phyloP scores from a whole-genome alignment of 768 basidiomycete genomes.

The Suillus sp. region DNA sequence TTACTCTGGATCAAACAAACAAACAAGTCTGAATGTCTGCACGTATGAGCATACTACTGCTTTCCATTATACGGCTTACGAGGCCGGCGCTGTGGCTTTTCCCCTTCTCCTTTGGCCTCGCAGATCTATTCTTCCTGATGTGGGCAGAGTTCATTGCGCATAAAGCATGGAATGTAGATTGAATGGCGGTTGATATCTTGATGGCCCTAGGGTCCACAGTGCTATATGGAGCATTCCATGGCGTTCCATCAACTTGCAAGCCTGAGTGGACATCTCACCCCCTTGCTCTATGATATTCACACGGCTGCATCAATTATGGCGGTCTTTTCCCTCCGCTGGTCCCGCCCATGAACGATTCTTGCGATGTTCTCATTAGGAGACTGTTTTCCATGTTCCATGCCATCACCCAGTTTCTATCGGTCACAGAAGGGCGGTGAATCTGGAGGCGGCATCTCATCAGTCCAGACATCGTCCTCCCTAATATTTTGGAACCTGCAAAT shows the following conservation, averaged over 20 bases:
- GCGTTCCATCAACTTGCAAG: conserved; percentile 11
- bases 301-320: conserved; percentile 9
- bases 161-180: conserved; percentile 11
- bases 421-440: background rate
- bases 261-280: background rate
- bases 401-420: background rate
- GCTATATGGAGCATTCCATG: conserved; percentile 1
- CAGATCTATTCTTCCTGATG: conserved; percentile 18
- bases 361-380: conserved; percentile 9
- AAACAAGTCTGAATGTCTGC: conserved; percentile 21
- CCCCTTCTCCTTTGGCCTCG: conserved; percentile 5
- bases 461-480: background rate
- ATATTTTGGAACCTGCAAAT: conserved; percentile 19
- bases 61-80: conserved; percentile 29
- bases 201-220: background rate
- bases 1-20: background rate
- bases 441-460: conserved; percentile 6
- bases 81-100: conserved; percentile 19
- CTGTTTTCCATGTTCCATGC: conserved; percentile 14
- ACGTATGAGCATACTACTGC: conserved; percentile 26
- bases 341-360: conserved; percentile 12
- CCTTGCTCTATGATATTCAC: background rate
- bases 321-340: conserved; percentile 16
- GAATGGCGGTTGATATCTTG: conserved; percentile 15
- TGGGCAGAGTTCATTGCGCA: conserved; percentile 17